Conservation (phyloP, 129 eudicot genomes). For the Artemisia annua region DNA sequence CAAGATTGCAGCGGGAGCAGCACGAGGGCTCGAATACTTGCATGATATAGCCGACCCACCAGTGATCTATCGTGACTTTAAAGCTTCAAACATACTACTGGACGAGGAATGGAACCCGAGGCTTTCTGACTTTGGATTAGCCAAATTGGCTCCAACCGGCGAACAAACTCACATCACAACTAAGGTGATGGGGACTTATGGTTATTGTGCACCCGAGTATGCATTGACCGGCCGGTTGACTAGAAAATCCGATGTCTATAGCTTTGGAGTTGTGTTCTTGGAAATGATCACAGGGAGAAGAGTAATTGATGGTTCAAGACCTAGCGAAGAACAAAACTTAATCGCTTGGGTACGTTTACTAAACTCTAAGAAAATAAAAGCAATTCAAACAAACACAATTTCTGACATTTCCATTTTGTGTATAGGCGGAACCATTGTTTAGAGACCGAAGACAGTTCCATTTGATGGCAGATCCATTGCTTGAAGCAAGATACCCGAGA, state of each 20-base stretch:
- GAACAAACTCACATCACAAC: slow-evolving; percentile 67
- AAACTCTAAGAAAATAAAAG: background rate
- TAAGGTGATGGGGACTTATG: slow-evolving; percentile 93
- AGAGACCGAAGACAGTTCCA: slow-evolving; percentile 65
- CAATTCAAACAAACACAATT: background rate
- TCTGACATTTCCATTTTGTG: background rate
- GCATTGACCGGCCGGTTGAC: slow-evolving; percentile 81
- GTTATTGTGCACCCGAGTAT: slow-evolving; percentile 95
- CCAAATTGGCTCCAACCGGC: slow-evolving; percentile 78
- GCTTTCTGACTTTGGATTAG: slow-evolving; percentile 92
- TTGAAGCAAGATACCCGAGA: slow-evolving; percentile 56
- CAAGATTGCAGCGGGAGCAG: slow-evolving; percentile 85
- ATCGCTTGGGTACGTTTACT: slow-evolving; percentile 68
- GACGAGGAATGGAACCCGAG: slow-evolving; percentile 73
- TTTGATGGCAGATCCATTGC: slow-evolving; percentile 66
- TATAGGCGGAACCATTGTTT: slow-evolving; percentile 77
- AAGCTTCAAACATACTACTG: slow-evolving; percentile 85
- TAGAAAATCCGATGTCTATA: slow-evolving; percentile 83
- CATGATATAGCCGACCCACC: slow-evolving; percentile 80
- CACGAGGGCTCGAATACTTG: slow-evolving; percentile 83
- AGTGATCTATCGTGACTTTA: slow-evolving; percentile 82
- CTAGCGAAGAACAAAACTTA: slow-evolving; percentile 71
- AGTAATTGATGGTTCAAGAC: slow-evolving; percentile 73
- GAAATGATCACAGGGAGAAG: slow-evolving; percentile 87
- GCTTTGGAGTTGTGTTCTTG: slow-evolving; percentile 95